Evolutionary conservation across 2,329 filamentous ascomycete species (phyloP).

Genomic region (Clonostachys rosea): DNA sequence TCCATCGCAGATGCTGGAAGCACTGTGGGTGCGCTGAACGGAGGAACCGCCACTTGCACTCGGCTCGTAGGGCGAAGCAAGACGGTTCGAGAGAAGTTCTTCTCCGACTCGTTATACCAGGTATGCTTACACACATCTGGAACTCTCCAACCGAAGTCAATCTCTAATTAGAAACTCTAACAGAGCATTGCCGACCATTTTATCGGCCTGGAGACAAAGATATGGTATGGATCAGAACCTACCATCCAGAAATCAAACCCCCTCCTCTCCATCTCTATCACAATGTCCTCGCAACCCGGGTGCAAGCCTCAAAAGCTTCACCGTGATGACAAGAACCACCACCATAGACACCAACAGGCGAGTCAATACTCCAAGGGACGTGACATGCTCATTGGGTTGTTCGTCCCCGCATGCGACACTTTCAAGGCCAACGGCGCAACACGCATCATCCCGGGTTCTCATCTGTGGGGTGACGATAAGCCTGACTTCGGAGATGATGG

Average conservation of each 20-base stretch:
- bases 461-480: slow-evolving; percentile 28
- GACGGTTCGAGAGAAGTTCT: slow-evolving; percentile 27
- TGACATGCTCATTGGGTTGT: slow-evolving; percentile 25
- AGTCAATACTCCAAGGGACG: slow-evolving; percentile 16
- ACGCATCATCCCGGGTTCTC: slow-evolving; percentile 25
- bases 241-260: slow-evolving; percentile 22
- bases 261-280: slow-evolving; percentile 26
- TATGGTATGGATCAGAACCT: slow-evolving; percentile 21
- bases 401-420: slow-evolving; percentile 27
- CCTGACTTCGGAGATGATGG: slow-evolving; percentile 24
- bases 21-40: slow-evolving; percentile 15
- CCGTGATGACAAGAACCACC: slow-evolving; percentile 31
- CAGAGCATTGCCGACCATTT: slow-evolving; percentile 19
- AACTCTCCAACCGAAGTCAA: neutral
- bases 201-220: slow-evolving; percentile 22
- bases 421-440: slow-evolving; percentile 26
- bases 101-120: slow-evolving; percentile 21
- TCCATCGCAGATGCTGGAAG: slow-evolving; percentile 7
- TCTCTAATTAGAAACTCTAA: neutral
- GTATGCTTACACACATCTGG: slow-evolving; percentile 6
- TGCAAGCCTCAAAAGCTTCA: slow-evolving; percentile 23
- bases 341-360: slow-evolving; percentile 18
- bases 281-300: slow-evolving; percentile 24
- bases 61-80: slow-evolving; percentile 22
- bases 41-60: slow-evolving; percentile 26